Percentiles rank a stretch among this genome's conserved stretches.
Conservation (phyloP, 2,329 filamentous ascomycete genomes). For the Orbilia javanica region DNA sequence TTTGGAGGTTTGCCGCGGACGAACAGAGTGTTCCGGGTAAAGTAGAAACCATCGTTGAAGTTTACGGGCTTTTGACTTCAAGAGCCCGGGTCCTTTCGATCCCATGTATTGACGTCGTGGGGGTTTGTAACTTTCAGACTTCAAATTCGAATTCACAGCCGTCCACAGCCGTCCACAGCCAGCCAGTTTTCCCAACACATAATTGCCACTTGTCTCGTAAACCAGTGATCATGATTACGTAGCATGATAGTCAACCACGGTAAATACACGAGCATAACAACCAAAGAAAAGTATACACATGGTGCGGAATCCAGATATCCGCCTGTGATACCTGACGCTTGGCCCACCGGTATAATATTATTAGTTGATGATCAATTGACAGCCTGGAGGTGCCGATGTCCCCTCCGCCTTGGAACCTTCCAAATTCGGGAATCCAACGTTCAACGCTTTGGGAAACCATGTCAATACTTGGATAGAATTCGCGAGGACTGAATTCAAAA, state of each 20-base stretch:
- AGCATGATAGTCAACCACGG: slow-evolving; percentile 26
- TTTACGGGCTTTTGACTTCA: slow-evolving; percentile 14
- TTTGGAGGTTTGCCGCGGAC: background rate
- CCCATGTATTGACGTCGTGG: background rate
- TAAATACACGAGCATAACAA: slow-evolving; percentile 2
- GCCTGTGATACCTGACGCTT: background rate
- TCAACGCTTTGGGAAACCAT: slow-evolving; percentile 21
- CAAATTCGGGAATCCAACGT: slow-evolving; percentile 12
- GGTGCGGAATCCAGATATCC: slow-evolving; percentile 29
- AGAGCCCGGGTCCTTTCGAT: background rate
- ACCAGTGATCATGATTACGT: too few relatives aligned
- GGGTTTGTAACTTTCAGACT: background rate
- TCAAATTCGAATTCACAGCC: too few relatives aligned
- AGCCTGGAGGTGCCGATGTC: slow-evolving; percentile 39
- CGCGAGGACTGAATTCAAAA: background rate
- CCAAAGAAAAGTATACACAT: slow-evolving; percentile 5
- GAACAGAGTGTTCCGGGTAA: slow-evolving; percentile 6
- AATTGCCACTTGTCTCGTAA: too few relatives aligned
- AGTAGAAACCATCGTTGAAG: background rate
- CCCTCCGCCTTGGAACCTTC: slow-evolving; percentile 35
- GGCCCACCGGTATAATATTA: background rate
- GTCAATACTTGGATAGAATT: background rate
- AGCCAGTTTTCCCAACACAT: too few relatives aligned
- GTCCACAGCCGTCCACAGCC: too few relatives aligned
- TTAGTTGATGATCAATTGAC: slow-evolving; percentile 41